These are phyloP conservation scores for Penicillium verrucosum DNA, from an alignment of 2,329 filamentous ascomycete genomes.

Conservation along the genomic window DNA sequence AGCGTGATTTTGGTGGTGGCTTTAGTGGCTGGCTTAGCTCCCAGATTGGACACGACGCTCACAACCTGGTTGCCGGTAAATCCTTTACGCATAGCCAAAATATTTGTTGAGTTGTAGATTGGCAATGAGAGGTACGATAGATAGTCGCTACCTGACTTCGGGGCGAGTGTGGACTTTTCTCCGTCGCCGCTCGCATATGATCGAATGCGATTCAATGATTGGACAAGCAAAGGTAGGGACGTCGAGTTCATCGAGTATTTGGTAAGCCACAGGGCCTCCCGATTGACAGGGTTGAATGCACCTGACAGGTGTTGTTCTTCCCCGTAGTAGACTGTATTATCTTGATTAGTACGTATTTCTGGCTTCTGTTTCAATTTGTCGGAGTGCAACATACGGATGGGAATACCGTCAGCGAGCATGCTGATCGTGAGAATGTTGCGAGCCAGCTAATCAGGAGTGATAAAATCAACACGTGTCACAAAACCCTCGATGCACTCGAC, in stretches of 20 bases:
- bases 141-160: constrained; percentile 8
- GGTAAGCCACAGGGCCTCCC: constrained; percentile 57
- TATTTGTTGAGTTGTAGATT: constrained; percentile 10
- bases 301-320: constrained; percentile 61
- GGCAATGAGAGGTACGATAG: constrained; percentile 8
- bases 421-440: constrained; percentile 62
- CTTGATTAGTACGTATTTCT: constrained; percentile 2
- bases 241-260: constrained; percentile 35
- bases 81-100: constrained; percentile 11
- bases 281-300: constrained; percentile 47
- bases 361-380: background rate
- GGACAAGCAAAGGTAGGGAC: constrained; percentile 9
- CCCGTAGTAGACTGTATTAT: constrained; percentile 55
- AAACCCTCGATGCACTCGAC: background rate
- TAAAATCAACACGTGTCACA: background rate
- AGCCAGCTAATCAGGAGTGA: constrained; percentile 41
- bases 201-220: constrained; percentile 11
- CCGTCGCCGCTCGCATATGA: constrained; percentile 10
- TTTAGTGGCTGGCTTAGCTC: constrained; percentile 6
- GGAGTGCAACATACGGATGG: constrained; percentile 39
- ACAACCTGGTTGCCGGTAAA: constrained; percentile 9
- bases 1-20: constrained; percentile 7
- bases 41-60: constrained; percentile 9
- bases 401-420: constrained; percentile 59
- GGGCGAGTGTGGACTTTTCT: background rate